These are phyloP conservation scores for Teratosphaeria zuluensis DNA, from an alignment of 2,329 filamentous ascomycete species.

Conservation along the genomic window DNA sequence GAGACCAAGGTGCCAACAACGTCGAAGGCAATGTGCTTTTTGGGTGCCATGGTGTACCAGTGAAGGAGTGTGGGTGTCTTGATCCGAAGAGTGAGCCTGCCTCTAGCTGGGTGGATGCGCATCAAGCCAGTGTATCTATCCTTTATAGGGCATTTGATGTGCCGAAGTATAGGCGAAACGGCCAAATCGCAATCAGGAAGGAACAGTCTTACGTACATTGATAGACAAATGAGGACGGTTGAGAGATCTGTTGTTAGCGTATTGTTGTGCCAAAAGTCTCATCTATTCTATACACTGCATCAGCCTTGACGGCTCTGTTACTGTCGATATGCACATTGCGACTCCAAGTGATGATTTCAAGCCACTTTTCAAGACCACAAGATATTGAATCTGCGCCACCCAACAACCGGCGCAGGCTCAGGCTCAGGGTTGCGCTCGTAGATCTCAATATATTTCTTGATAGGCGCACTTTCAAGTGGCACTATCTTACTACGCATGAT, in stretches of 20 bases:
- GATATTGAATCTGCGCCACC: constrained; percentile 20
- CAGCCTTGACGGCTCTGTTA: neutral
- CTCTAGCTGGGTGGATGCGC: neutral
- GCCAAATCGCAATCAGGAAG: neutral
- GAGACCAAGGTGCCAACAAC: constrained; percentile 45
- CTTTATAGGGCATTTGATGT: neutral
- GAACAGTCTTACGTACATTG: neutral
- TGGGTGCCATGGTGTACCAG: neutral
- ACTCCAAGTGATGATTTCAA: neutral
- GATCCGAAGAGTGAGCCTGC: neutral
- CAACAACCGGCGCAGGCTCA: constrained; percentile 7
- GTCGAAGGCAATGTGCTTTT: constrained; percentile 26
- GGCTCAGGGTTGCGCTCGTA: constrained; percentile 19
- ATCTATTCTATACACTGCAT: neutral
- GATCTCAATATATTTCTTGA: constrained; percentile 20
- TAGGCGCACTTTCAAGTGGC: constrained; percentile 15
- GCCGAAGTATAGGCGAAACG: neutral
- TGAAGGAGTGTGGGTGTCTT: neutral
- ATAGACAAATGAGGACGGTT: neutral
- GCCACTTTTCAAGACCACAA: constrained; percentile 14
- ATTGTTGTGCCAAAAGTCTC: neutral
- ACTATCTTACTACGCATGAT: constrained; percentile 19
- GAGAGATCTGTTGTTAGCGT: neutral
- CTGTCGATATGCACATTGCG: neutral
- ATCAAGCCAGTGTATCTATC: neutral